Base-by-base conservation (phyloP, 140 eudicot species). In the Stevia rebaudiana region DNA sequence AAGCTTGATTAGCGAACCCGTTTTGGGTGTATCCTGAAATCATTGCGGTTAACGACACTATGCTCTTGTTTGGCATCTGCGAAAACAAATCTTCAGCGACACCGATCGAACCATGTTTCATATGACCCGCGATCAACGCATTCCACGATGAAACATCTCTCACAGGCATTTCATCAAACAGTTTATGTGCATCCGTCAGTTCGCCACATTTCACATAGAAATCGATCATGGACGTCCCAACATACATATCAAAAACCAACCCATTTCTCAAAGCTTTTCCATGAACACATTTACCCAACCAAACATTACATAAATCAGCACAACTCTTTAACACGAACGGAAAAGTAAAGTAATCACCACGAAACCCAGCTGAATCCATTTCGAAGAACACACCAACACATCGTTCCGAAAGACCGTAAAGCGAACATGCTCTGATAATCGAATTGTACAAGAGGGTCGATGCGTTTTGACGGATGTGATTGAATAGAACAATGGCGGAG, bases 311-410 rank as follows among this genome's bases (percentile, higher is more conserved):
- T 35, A 83, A 51, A 31, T 76, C 80, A 17, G 86, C 83, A 54
- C 83, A 82, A 15, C 89, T 74, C 64, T 89, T 89, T 11, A 89
- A 79, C 25, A 89, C 97, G 75, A 89, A 89, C 4, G 97, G 97
- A 70, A 69, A 83, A 17, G 97, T 89, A 62, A 89, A 89, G 37
- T 81, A 16, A 75, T 89, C 92, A 3, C 75, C 94, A n/a, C 36
- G 66, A 54, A 82, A 64, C n/a, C 83, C 83, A 39, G 25, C 46
- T 0, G 73, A 65, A 48, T 65, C 76, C 94, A 88, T 80, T 51
- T 37, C 62, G 1, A 8, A 0, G 49, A 51, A 85, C 4, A 71
- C 44, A 3, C 35, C 64, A 33, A 85, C 0, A n/a, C 88, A 61
- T 24, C 40, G 67, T 0, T 28, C 25, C 16, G 77, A 76, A 3